A percentile compares a stretch with the other conserved stretches of the same genome.
phyloP scores from a whole-genome alignment of 2,329 filamentous ascomycete species.

The Clarireedia homoeocarpa region DNA sequence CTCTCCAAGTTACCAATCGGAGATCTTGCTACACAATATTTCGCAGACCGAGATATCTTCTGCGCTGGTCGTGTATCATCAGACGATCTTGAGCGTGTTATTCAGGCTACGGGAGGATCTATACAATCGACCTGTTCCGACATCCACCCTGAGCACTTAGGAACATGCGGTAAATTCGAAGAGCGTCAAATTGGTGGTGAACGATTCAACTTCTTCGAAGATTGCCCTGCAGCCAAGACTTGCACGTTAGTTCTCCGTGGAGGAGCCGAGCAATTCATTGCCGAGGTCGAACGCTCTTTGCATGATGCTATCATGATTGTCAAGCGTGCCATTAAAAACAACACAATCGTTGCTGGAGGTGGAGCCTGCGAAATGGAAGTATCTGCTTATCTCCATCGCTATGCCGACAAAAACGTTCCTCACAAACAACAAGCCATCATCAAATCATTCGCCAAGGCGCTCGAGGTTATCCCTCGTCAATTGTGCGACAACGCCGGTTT shows the following conservation, averaged over 20 bases:
- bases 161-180: conserved; percentile 83
- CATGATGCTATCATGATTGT: conserved; percentile 99
- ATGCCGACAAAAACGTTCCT: conserved; percentile 83
- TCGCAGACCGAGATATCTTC: conserved; percentile 96
- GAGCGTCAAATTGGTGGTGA: conserved; percentile 96
- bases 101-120: conserved; percentile 86
- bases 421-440: conserved; percentile 97
- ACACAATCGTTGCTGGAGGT: conserved; percentile 88
- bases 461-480: conserved; percentile 94
- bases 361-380: conserved; percentile 96
- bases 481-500: conserved; percentile 98
- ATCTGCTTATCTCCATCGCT: conserved; percentile 85
- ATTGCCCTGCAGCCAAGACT: conserved; percentile 90
- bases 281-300: conserved; percentile 92
- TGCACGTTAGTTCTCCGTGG: conserved; percentile 93
- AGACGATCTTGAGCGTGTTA: conserved; percentile 93
- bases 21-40: conserved; percentile 94
- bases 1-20: conserved; percentile 96
- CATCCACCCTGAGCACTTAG: conserved; percentile 81
- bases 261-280: conserved; percentile 97
- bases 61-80: conserved; percentile 87
- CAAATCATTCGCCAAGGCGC: conserved; percentile 94
- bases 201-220: conserved; percentile 97
- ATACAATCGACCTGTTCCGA: conserved; percentile 95
- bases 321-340: conserved; percentile 94